Conservation (phyloP, 257 asterid genomes). For the Ajuga chamaepitys region DNA sequence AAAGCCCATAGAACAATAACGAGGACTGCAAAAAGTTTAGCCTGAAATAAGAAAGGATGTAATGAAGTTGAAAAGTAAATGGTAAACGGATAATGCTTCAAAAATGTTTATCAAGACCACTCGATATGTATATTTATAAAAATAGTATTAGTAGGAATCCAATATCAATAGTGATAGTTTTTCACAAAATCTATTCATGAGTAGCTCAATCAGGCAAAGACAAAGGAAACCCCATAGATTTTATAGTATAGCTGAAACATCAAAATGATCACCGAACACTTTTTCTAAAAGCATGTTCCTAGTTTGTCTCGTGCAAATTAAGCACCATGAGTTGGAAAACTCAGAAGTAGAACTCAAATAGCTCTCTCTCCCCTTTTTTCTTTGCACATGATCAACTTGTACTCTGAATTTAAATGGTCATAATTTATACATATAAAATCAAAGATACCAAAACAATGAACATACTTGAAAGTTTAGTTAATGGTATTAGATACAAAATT, state of each 20-base stretch:
- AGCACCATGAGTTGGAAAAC: background rate
- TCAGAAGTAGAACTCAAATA: background rate
- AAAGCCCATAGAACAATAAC: constrained; percentile 72
- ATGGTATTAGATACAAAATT: background rate
- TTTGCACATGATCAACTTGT: background rate
- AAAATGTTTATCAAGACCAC: background rate
- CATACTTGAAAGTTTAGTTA: background rate
- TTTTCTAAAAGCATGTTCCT: background rate
- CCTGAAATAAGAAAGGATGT: constrained; percentile 49
- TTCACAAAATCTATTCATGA: background rate
- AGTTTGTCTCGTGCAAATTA: background rate
- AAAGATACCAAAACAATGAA: background rate
- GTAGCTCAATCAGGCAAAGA: background rate
- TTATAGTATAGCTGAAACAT: background rate
- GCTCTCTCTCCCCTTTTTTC: background rate
- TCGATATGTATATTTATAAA: background rate
- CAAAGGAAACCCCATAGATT: too few relatives aligned
- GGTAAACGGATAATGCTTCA: constrained; percentile 2
- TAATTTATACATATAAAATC: background rate
- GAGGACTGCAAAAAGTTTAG: constrained; percentile 81
- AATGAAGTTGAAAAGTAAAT: constrained; percentile 6
- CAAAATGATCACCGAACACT: background rate
- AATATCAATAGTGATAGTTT: background rate
- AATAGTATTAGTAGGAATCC: background rate
- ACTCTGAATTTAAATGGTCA: background rate